These are phyloP conservation scores for Globisporangium rhizosaccharum DNA, from an alignment of 352 stramenopile genomes.

Conservation along the genomic window DNA sequence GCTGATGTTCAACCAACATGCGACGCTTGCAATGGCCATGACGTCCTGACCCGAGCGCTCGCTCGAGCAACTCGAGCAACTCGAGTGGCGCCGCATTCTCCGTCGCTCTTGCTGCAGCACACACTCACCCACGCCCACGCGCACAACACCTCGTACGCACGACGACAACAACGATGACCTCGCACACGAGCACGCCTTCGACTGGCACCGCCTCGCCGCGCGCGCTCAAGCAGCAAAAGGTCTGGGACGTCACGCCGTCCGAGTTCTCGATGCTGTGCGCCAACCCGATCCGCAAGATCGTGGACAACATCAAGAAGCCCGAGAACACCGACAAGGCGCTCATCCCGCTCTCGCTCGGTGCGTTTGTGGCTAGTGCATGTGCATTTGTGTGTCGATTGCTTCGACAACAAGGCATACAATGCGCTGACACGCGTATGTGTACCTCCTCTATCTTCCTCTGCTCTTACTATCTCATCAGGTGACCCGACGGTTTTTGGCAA, in stretches of 20 bases:
- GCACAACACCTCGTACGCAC: background rate
- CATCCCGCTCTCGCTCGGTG: slow-evolving; percentile 90
- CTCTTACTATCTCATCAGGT: slow-evolving; percentile 23
- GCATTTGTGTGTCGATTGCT: background rate
- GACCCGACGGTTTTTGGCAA: slow-evolving; percentile 94
- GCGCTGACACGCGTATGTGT: background rate
- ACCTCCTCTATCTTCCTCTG: slow-evolving; percentile 5
- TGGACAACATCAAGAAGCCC: slow-evolving; percentile 93
- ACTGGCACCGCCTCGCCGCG: slow-evolving; percentile 14
- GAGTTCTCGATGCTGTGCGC: slow-evolving; percentile 59
- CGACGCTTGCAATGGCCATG: background rate
- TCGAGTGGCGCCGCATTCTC: background rate
- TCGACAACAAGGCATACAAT: background rate
- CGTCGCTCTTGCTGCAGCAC: slow-evolving; percentile 15
- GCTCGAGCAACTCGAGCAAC: background rate
- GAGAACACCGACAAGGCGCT: slow-evolving; percentile 84
- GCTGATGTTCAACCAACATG: background rate
- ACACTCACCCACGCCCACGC: slow-evolving; percentile 1
- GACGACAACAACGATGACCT: slow-evolving; percentile 30
- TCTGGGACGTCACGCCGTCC: slow-evolving; percentile 66
- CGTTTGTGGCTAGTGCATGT: slow-evolving; percentile 13
- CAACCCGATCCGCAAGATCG: slow-evolving; percentile 94
- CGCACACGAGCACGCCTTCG: slow-evolving; percentile 21
- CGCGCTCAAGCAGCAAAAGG: slow-evolving; percentile 39
- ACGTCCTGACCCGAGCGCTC: background rate